These are phyloP conservation scores for Xylaria sp. DNA, from an alignment of 2,329 filamentous ascomycete genomes.

Conservation along the genomic window DNA sequence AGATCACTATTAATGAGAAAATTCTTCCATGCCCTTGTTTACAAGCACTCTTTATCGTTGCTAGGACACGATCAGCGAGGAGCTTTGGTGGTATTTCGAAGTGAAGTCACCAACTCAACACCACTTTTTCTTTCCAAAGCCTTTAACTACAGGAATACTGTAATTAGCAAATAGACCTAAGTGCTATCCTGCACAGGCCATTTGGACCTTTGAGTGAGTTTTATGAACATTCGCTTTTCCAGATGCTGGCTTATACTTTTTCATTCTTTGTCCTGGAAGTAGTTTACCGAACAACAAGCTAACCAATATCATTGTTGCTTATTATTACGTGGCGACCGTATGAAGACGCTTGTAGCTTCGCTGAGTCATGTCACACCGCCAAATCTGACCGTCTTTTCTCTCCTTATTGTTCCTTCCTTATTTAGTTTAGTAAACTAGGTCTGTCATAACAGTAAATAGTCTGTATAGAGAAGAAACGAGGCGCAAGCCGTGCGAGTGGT, in stretches of 20 bases:
- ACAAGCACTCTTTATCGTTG: background rate
- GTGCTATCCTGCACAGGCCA: too few species aligned
- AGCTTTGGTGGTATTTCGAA: background rate
- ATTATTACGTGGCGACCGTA: background rate
- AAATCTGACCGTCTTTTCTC: background rate
- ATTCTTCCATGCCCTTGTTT: background rate
- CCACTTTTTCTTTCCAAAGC: too few species aligned
- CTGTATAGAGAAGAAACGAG: background rate
- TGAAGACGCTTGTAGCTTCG: background rate
- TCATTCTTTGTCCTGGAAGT: background rate
- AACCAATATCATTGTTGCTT: background rate
- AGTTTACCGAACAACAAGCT: background rate
- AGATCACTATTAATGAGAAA: background rate
- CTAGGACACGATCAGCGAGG: background rate
- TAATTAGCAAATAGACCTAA: too few species aligned
- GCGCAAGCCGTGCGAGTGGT: background rate
- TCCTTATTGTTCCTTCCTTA: background rate
- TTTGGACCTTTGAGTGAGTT: too few species aligned
- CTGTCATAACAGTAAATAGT: background rate
- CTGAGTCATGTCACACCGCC: background rate
- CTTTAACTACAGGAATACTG: too few species aligned
- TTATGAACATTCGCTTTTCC: too few species aligned
- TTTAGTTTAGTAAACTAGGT: background rate
- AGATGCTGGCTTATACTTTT: background rate
- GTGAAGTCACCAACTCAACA: background rate